Conservation (phyloP, 2,329 filamentous ascomycete genomes). For the Trichoderma atrobrunneum region DNA sequence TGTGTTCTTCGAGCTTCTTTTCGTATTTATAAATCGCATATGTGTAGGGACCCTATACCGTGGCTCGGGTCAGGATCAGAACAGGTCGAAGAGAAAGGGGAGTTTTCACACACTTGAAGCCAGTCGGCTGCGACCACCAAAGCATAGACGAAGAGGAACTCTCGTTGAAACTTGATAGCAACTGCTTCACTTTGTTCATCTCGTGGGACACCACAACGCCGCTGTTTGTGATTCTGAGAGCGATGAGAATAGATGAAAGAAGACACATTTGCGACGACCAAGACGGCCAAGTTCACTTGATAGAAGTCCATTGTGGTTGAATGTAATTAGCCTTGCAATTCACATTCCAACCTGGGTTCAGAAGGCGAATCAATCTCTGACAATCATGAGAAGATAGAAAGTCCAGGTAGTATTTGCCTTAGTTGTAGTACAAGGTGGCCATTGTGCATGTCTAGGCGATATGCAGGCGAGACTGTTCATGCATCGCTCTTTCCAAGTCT, state of each 20-base stretch:
- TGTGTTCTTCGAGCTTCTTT: slow-evolving; percentile 43
- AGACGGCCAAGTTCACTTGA: neutral
- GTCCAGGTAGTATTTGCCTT: neutral
- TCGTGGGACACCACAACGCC: neutral
- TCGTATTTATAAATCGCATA: slow-evolving; percentile 53
- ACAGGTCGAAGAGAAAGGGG: neutral
- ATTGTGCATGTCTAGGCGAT: neutral
- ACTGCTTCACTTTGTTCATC: neutral
- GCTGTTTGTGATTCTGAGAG: neutral
- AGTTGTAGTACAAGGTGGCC: too few relatives aligned
- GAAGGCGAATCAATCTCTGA: neutral
- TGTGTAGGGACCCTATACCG: slow-evolving; percentile 43
- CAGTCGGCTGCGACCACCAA: slow-evolving; percentile 35
- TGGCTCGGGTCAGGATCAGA: neutral
- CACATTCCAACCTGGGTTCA: neutral
- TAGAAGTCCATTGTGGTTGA: slow-evolving; percentile 18
- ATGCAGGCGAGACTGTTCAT: neutral
- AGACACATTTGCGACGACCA: slow-evolving; percentile 22
- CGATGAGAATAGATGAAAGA: slow-evolving; percentile 27
- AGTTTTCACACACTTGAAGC: slow-evolving; percentile 28
- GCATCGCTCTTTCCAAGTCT: neutral
- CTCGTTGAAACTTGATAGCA: neutral
- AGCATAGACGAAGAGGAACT: slow-evolving; percentile 26
- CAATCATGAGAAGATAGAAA: neutral
- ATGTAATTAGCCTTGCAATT: neutral